Evolutionary conservation across 768 basidiomycete species (phyloP), one percentile per base, ranked within the genome.

Genomic region (Tylopilus balloui): DNA sequence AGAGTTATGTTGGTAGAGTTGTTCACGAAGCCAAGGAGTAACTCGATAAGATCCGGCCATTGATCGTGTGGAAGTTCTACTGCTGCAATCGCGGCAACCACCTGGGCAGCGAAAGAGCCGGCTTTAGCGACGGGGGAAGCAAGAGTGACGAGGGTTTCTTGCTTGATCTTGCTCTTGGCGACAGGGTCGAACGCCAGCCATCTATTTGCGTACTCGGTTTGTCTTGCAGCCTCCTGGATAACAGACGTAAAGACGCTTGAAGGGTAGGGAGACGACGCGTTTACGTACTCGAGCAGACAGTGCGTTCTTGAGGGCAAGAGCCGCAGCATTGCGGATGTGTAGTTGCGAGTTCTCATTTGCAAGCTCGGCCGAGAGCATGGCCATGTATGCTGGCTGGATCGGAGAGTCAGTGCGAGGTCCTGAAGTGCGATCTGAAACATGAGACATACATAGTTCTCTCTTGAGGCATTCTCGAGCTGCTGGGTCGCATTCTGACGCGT

Each of bases 271-370:
- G 58, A 47, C 40, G 47, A 59, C 52, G 56, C 59, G 52, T 60
- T 55, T 60, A 73, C 90, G 70, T 74, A 97, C 95, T 61, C 91
- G 77, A 52, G 94, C 92, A 28, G 86, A 80, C 50, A 99, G 71
- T 52, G 92, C 81, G 69, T 99, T 99, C 80, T 98, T 99, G 70
- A 99, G 75, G 17, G 95, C 94, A 44, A 99, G 77, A 66, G 92
- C 93, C 20, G 96, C 94, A n/a, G 95, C 93, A 64, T 90, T 95
- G 57, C 96, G 79, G 45, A 94, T 80, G 66, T 92, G 84, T 28
- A 83, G 61, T 13, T 78, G 74, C 6, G 78, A 78, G 37, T 55
- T 72, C 65, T 93, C 91, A 58, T 92, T 86, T 24, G 84, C 81
- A 40, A 99, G 80, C 56, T 92, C 90, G 15, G 80, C 71, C 15